These are phyloP conservation scores for Thielaviopsis euricoi DNA, from an alignment of 2,329 filamentous ascomycete genomes.

Conservation along the genomic window DNA sequence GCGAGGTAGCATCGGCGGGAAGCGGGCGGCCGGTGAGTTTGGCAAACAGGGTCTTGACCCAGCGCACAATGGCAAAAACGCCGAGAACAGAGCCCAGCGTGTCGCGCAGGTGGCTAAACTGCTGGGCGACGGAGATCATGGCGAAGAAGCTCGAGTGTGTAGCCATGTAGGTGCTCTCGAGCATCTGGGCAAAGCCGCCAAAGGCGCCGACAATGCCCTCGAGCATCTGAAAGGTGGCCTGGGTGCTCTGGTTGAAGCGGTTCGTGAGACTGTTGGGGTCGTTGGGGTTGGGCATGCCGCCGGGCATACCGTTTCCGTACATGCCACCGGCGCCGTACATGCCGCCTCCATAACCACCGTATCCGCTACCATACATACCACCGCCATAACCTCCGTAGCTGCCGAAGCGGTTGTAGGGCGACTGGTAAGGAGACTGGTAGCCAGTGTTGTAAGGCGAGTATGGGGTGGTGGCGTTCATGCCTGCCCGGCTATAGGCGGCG, in stretches of 20 bases:
- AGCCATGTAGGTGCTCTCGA: conserved; percentile 99
- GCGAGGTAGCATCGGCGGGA: conserved; percentile 68
- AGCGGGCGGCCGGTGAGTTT: conserved; percentile 84
- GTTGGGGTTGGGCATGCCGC: conserved; percentile 41
- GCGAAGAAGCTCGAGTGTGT: conserved; percentile 98
- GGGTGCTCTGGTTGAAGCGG: conserved; percentile 84
- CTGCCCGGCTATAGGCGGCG: conserved; percentile 52
- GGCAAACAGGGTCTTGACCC: conserved; percentile 80
- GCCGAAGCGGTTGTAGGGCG: conserved; percentile 31
- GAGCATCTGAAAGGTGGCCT: conserved; percentile 94
- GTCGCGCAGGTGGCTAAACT: conserved; percentile 84
- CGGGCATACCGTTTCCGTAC: conserved; percentile 28
- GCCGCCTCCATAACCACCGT: conserved; percentile 23
- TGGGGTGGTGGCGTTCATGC: conserved; percentile 29
- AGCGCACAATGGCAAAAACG: conserved; percentile 90
- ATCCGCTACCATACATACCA: conserved; percentile 16
- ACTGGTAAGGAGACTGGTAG: conserved; percentile 25
- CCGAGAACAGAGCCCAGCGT: conserved; percentile 86
- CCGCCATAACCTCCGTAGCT: conserved; percentile 26
- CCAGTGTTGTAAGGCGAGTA: conserved; percentile 22
- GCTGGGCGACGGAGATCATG: conserved; percentile 96
- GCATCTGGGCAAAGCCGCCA: conserved; percentile 95
- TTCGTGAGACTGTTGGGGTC: conserved; percentile 91
- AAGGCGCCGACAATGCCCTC: conserved; percentile 95
- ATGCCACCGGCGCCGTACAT: conserved; percentile 29